These are phyloP conservation scores for Backusella luteola DNA, from an alignment of 192 early-diverging fungal genomes.

Conservation along the genomic window DNA sequence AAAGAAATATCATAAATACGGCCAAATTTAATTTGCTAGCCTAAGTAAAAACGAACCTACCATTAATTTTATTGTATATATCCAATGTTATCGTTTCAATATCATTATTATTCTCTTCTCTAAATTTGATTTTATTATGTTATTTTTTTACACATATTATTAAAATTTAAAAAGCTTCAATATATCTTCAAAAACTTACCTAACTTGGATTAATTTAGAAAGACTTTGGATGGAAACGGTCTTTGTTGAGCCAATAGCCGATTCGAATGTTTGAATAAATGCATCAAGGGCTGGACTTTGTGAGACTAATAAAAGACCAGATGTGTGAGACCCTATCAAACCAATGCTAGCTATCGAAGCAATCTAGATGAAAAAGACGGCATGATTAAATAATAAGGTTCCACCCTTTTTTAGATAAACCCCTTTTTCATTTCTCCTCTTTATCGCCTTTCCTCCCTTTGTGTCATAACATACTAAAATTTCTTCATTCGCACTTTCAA, in stretches of 20 bases:
- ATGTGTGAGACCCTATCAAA: conserved; percentile 22
- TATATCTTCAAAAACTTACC: conserved; percentile 12
- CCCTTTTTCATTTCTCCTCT: not conserved
- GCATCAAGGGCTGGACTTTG: not conserved
- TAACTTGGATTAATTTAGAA: conserved; percentile 34
- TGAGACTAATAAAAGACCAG: conserved; percentile 25
- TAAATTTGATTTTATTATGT: not conserved
- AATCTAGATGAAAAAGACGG: conserved; percentile 19
- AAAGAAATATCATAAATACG: not conserved
- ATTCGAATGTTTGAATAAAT: conserved; percentile 16
- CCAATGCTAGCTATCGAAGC: conserved; percentile 31
- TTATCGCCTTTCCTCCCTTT: not conserved
- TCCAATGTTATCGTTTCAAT: conserved; percentile 12
- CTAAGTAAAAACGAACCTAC: not conserved
- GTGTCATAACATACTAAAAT: conserved; percentile 14
- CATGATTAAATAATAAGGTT: conserved; percentile 6
- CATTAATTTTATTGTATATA: conserved; percentile 10
- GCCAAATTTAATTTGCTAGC: not conserved
- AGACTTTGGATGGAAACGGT: conserved; percentile 27
- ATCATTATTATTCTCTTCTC: not conserved
- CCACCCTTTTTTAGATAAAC: not conserved
- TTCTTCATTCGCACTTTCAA: conserved; percentile 27
- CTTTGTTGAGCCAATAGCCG: conserved; percentile 29
- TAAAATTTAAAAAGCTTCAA: not conserved
- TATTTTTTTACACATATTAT: not conserved